Evolutionary conservation across 2,329 filamentous ascomycete genomes (phyloP), one percentile per base, ranked within the genome.

Genomic region (Aspergillus phoenicis): DNA sequence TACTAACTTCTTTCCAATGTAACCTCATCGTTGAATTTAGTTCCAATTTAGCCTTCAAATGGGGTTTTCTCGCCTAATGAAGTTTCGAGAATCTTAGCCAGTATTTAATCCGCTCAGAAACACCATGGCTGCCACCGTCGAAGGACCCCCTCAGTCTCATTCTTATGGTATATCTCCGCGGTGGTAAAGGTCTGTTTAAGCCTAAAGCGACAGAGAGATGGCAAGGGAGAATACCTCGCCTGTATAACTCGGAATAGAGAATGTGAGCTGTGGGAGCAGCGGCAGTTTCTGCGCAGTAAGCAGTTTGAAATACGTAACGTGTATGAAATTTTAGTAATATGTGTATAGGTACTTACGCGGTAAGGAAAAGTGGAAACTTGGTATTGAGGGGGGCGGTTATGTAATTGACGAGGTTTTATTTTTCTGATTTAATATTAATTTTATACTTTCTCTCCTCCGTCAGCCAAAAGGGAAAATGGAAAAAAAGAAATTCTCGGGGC

Each of bases 401-500:
- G 20, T 45, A 45, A 53, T 55, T 48, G 43, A 47, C 38, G 15
- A 17, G n/a, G 39, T 33, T 54, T 45, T n/a, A n/a, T 51, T 57
- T 56, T 52, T 51, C 57, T 38, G 5, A n/a, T 47, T 39, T 39
- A 33, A 48, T 57, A 20, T 39, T 52, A 45, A 36, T 39, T 39
- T 38, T 60, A 47, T 13, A 54, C 53, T 54, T 48, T 43, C 52
- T 8, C 38, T 49, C 47, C 22, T 61, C 20, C 43, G 24, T 59
- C 39, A 36, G 26, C 15, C n/a, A 39, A 45, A 45, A 36, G 39
- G 41, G 45, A 38, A 36, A 36, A 47, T n/a, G 15, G 28, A 33
- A 22, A 55, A 33, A 45, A 56, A 56, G 30, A 33, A 56, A 43
- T 57, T 60, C 57, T 60, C 52, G 43, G 52, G 64, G 60, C 56